These are phyloP conservation scores for Aspergillus sp. DNA, from an alignment of 2,329 filamentous ascomycete genomes.

Conservation along the genomic window DNA sequence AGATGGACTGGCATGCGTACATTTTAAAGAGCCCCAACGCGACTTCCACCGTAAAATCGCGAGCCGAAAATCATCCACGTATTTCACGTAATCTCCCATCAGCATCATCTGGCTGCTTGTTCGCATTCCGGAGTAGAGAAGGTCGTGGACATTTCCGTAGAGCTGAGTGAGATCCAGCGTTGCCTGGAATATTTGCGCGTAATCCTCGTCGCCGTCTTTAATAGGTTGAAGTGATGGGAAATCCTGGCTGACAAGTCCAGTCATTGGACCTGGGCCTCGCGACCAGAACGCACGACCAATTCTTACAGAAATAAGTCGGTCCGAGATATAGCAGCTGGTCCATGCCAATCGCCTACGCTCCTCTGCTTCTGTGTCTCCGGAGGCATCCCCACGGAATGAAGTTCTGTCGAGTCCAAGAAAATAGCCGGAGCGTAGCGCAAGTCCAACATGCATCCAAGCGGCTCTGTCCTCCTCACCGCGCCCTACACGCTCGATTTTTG, in stretches of 20 bases:
- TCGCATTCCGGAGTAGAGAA: conserved; percentile 69
- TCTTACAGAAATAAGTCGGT: conserved; percentile 68
- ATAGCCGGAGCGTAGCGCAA: conserved; percentile 68
- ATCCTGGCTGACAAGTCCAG: conserved; percentile 63
- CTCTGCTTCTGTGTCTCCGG: conserved; percentile 59
- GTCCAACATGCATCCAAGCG: conserved; percentile 75
- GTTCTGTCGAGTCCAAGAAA: conserved; percentile 69
- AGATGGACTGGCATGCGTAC: conserved; percentile 39
- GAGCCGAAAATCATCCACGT: conserved; percentile 70
- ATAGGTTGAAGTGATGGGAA: conserved; percentile 65
- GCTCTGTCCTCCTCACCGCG: conserved; percentile 72
- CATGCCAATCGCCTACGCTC: conserved; percentile 67
- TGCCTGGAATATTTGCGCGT: conserved; percentile 68
- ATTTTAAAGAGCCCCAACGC: conserved; percentile 66
- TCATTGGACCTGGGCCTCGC: conserved; percentile 66
- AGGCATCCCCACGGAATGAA: conserved; percentile 61
- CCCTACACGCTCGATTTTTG: conserved; percentile 62
- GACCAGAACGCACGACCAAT: conserved; percentile 75
- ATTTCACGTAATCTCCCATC: conserved; percentile 71
- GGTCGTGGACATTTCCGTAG: conserved; percentile 72
- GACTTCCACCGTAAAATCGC: conserved; percentile 71
- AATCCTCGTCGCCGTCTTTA: conserved; percentile 62
- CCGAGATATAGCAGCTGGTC: conserved; percentile 68
- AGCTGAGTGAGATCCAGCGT: conserved; percentile 70
- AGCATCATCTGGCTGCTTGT: conserved; percentile 69